Evolutionary conservation across 1,284 basidiomycete species (phyloP).

Genomic region (Puccinia polysora): DNA sequence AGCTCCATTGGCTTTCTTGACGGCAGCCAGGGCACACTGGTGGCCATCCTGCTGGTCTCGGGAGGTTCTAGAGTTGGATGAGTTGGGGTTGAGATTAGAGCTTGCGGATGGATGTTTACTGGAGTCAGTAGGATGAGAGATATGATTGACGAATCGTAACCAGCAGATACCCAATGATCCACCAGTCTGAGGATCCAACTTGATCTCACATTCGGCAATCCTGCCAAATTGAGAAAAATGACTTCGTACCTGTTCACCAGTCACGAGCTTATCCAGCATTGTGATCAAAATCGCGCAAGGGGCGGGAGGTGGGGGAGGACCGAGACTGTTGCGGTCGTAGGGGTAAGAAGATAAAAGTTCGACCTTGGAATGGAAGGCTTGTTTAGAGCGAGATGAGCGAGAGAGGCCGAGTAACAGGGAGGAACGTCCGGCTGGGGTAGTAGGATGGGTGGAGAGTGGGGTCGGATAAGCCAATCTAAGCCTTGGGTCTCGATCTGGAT

Average conservation of each 20-base stretch:
- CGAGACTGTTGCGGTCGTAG: conserved; percentile 72
- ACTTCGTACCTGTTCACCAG: conserved; percentile 63
- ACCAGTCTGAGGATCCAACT: conserved; percentile 74
- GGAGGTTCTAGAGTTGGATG: conserved; percentile 52
- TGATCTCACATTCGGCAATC: conserved; percentile 68
- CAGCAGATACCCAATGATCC: conserved; percentile 76
- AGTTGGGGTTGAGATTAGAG: conserved; percentile 48
- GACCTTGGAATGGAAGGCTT: conserved; percentile 30
- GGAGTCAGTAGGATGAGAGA: conserved; percentile 49
- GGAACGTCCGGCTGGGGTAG: conserved; percentile 43
- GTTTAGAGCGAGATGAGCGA: conserved; percentile 31
- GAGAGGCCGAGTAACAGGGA: conserved; percentile 45
- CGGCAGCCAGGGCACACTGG: conserved; percentile 51
- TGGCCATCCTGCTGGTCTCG: conserved; percentile 52
- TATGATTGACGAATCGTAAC: conserved; percentile 62
- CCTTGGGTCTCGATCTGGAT: conserved; percentile 21
- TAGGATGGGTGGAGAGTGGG: conserved; percentile 44
- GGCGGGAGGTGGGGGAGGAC: conserved; percentile 67
- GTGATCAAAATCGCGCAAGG: conserved; percentile 65
- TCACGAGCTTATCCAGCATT: conserved; percentile 68
- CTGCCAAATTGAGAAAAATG: conserved; percentile 68
- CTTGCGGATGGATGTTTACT: conserved; percentile 43
- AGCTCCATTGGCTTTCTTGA: conserved; percentile 47
- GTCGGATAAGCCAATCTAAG: conserved; percentile 44
- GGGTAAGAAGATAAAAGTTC: conserved; percentile 51